phyloP scores from a whole-genome alignment of 2,329 filamentous ascomycete species.

The Fusarium kyushuense region DNA sequence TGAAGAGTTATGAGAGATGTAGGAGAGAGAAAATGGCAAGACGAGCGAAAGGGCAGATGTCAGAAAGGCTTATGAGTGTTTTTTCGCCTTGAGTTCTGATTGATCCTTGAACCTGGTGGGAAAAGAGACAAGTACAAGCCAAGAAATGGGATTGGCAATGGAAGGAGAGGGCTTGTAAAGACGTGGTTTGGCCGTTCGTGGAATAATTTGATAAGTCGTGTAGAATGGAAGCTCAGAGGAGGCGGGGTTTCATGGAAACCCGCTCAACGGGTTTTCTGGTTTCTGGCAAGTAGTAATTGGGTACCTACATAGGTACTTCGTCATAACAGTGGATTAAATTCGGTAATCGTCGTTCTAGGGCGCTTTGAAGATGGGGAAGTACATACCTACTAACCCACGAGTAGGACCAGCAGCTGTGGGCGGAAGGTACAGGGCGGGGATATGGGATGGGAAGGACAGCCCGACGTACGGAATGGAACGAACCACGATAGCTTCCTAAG shows the following conservation, averaged over 20 bases:
- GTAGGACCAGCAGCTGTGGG: slow-evolving; percentile 4
- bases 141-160: slow-evolving; percentile 12
- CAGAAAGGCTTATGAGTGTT: slow-evolving; percentile 9
- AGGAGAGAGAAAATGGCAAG: slow-evolving; percentile 1
- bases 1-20: slow-evolving; percentile 28
- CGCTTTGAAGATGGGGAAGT: slow-evolving; percentile 16
- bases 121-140: slow-evolving; percentile 12
- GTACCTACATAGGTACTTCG: slow-evolving; percentile 27
- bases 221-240: slow-evolving; percentile 23
- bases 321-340: slow-evolving; percentile 32
- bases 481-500: slow-evolving; percentile 33
- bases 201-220: slow-evolving; percentile 36
- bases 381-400: neutral
- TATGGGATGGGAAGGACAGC: neutral
- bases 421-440: slow-evolving; percentile 17
- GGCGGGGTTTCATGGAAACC: slow-evolving; percentile 35
- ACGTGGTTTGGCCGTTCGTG: slow-evolving; percentile 25
- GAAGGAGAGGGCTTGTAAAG: slow-evolving; percentile 22
- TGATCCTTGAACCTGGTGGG: slow-evolving; percentile 13
- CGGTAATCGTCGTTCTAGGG: slow-evolving; percentile 27
- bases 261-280: slow-evolving; percentile 18
- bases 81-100: slow-evolving; percentile 23
- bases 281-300: slow-evolving; percentile 25
- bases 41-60: neutral
- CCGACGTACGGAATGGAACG: slow-evolving; percentile 4